Evolutionary conservation across 306 rosid species (phyloP), one percentile per base, ranked within the genome.

Genomic region (Cyamopsis tetragonoloba): DNA sequence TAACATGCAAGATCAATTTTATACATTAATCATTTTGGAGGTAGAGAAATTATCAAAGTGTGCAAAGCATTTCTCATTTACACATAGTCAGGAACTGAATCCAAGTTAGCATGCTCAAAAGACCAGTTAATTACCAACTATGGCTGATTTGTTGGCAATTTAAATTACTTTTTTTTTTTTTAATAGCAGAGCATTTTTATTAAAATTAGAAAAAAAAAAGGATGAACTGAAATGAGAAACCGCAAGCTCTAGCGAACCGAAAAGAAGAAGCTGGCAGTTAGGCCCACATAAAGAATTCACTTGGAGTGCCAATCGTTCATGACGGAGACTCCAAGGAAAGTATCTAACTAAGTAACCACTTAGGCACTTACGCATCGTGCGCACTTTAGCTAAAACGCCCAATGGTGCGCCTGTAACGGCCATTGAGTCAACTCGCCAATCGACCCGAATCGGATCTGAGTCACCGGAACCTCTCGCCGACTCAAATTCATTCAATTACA

Each of bases 371-470:
- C 22, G 42, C 18, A 62, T 23, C 35, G 3, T 9, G 32, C 50
- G 41, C 66, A 64, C 49, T 27, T 5, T 3, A 55, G 24, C 49
- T 5, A 5, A 17, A 11, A 34, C 9, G 14, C 1, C 44, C 14
- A 20, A 43, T 4, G 35, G 30, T 63, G 30, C 17, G 15, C 60
- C 59, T 0, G 7, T 23, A 4, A 18, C 66, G 26, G 35, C 42
- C 18, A 48, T 10, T 14, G 65, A 67, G 17, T 28, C 13, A 34
- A 43, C 26, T 17, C 20, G 46, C 44, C 66, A 78, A 77, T 64
- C 57, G 50, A 7, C 6, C 2, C 58, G 73, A 79, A 87, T 78
- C 84, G 22, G 62, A 55, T 28, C 61, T 57, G 79, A 78, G 66
- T 71, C 61, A 6, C 39, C 26, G 15, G 22, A 22, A 14, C n/a